Evolutionary conservation across 2,329 filamentous ascomycete species (phyloP).

Genomic region (Colletotrichum nymphaeae): DNA sequence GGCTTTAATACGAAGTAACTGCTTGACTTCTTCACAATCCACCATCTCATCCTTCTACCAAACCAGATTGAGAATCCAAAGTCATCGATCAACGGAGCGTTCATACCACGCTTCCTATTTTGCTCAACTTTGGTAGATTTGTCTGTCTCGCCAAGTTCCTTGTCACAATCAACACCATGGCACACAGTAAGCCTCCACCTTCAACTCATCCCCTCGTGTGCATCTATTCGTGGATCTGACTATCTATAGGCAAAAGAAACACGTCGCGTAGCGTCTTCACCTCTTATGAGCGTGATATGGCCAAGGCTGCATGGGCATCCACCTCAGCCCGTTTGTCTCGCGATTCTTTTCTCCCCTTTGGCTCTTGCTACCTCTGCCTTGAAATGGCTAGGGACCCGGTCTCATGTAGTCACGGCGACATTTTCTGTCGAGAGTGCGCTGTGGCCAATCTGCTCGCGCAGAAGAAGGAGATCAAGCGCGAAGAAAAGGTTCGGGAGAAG

Average conservation of each 20-base stretch:
- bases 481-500: constrained; percentile 74
- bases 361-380: constrained; percentile 88
- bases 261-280: constrained; percentile 95
- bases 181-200: constrained; percentile 57
- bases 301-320: constrained; percentile 84
- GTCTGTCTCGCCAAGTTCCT: not conserved
- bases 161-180: constrained; percentile 47
- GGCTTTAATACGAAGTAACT: too few relatives aligned
- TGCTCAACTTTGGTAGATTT: not conserved
- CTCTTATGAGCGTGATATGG: constrained; percentile 85
- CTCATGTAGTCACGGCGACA: constrained; percentile 83
- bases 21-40: not conserved
- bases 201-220: not conserved
- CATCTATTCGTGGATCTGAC: not conserved
- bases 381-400: constrained; percentile 85
- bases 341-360: constrained; percentile 93
- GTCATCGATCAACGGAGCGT: not conserved
- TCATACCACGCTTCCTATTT: not conserved
- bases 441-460: constrained; percentile 91
- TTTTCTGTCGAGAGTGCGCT: constrained; percentile 96
- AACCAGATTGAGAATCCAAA: not conserved
- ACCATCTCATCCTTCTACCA: not conserved
- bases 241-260: constrained; percentile 78
- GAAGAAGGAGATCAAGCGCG: constrained; percentile 88
- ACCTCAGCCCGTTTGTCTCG: constrained; percentile 86